These are phyloP conservation scores for Pinus tabuliformis DNA, from an alignment of 75 land plant species.

Conservation along the genomic window DNA sequence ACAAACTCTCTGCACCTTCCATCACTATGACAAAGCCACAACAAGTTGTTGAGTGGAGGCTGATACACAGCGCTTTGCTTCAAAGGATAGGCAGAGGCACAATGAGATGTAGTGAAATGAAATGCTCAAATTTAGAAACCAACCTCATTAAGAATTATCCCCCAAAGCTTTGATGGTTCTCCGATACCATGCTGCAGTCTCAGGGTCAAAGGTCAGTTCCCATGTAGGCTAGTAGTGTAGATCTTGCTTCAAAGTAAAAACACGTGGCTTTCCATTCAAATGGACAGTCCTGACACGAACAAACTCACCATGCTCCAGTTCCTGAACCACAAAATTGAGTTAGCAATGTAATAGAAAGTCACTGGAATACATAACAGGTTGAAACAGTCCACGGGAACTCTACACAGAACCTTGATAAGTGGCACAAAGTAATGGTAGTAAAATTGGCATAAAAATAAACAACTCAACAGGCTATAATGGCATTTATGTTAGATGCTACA, in stretches of 20 bases:
- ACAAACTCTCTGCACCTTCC: constrained; percentile 4
- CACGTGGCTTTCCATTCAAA: constrained; percentile 93
- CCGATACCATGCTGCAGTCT: constrained; percentile 77
- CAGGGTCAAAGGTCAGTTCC: constrained; percentile 83
- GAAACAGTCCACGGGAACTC: too few species aligned
- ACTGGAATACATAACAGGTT: background rate
- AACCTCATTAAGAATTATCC: background rate
- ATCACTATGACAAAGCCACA: background rate
- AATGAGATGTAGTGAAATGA: background rate
- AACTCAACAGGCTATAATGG: too few species aligned
- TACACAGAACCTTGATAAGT: too few species aligned
- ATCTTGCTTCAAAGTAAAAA: constrained; percentile 89
- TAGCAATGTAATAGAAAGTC: background rate
- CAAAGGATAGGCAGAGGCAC: background rate
- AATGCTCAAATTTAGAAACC: background rate
- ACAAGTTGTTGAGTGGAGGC: background rate
- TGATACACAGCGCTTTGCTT: background rate
- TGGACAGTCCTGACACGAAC: constrained; percentile 87
- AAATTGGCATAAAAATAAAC: too few species aligned
- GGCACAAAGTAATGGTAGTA: too few species aligned
- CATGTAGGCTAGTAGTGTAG: constrained; percentile 98
- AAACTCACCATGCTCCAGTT: constrained; percentile 75
- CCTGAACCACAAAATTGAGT: constrained; percentile 29
- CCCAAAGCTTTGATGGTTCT: constrained; percentile 49
- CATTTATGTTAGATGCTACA: too few species aligned